Evolutionary conservation across 805 yeast species (phyloP).

Genomic region (Hanseniaspora meyeri): DNA sequence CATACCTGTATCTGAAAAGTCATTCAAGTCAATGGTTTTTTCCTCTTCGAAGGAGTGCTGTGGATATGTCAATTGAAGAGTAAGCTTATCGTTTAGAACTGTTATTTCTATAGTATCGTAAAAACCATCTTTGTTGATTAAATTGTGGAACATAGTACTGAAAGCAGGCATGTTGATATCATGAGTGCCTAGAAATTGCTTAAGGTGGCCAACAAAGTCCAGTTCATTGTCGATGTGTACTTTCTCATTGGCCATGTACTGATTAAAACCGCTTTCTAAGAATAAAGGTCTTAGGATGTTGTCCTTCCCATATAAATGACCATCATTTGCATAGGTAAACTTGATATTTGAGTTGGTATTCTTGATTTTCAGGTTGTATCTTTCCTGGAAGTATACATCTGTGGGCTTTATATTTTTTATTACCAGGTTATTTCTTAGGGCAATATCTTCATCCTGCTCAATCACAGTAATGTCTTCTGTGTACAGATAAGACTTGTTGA

Average conservation of each 20-base stretch:
- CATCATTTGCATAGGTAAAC: background rate
- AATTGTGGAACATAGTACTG: background rate
- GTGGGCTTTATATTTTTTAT: background rate
- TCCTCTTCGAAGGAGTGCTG: background rate
- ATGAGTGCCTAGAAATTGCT: background rate
- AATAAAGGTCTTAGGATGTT: background rate
- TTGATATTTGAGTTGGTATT: background rate
- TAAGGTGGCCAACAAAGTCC: background rate
- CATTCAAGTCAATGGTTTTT: background rate
- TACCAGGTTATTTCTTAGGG: background rate
- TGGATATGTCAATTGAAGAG: background rate
- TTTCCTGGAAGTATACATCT: background rate
- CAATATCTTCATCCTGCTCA: background rate
- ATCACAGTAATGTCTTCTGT: background rate
- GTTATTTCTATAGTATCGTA: background rate
- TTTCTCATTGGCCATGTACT: background rate
- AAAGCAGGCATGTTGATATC: background rate
- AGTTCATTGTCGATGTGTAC: background rate
- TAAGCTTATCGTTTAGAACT: background rate
- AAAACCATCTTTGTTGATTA: background rate
- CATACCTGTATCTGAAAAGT: slow-evolving; percentile 1
- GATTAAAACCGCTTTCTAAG: background rate
- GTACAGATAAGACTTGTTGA: background rate
- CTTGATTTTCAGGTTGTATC: background rate
- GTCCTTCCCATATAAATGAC: background rate